These are phyloP conservation scores for Kwoniella mangroviensis DNA, from an alignment of 768 basidiomycete species.

Conservation along the genomic window DNA sequence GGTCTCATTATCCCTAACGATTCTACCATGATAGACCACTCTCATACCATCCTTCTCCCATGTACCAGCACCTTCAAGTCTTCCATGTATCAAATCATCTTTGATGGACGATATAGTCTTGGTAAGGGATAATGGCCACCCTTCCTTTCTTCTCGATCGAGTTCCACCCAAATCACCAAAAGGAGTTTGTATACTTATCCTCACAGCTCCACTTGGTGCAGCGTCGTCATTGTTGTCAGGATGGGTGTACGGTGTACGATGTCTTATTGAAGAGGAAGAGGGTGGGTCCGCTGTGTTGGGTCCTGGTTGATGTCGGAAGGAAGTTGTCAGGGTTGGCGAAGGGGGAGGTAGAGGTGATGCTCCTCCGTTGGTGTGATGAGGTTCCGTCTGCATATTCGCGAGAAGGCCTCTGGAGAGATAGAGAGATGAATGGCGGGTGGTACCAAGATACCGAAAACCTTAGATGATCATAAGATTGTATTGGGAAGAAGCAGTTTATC, in stretches of 20 bases:
- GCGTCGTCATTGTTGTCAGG: not conserved
- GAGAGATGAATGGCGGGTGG: not conserved
- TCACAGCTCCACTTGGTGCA: not conserved
- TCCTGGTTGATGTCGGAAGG: constrained; percentile 27
- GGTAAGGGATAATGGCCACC: constrained; percentile 9
- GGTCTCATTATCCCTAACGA: constrained; percentile 44
- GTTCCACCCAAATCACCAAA: constrained; percentile 29
- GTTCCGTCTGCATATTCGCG: constrained; percentile 20
- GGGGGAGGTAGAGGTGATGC: constrained; percentile 27
- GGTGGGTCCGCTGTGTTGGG: constrained; percentile 20
- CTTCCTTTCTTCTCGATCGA: constrained; percentile 39
- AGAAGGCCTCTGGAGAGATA: not conserved
- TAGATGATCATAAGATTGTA: not conserved
- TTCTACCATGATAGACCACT: constrained; percentile 49
- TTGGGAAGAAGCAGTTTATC: not conserved
- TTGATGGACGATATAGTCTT: constrained; percentile 35
- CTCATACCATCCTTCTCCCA: constrained; percentile 50
- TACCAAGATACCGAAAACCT: not conserved
- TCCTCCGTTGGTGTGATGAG: constrained; percentile 14
- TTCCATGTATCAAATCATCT: constrained; percentile 33
- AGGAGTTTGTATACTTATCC: constrained; percentile 39
- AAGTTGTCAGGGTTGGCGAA: constrained; percentile 29
- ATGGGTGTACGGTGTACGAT: constrained; percentile 6
- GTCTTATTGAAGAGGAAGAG: constrained; percentile 4
- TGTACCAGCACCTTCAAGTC: constrained; percentile 30